Percentiles rank a stretch among this genome's conserved stretches.
Conservation (phyloP, 345 rosid genomes). For the Melastoma malabathricum region DNA sequence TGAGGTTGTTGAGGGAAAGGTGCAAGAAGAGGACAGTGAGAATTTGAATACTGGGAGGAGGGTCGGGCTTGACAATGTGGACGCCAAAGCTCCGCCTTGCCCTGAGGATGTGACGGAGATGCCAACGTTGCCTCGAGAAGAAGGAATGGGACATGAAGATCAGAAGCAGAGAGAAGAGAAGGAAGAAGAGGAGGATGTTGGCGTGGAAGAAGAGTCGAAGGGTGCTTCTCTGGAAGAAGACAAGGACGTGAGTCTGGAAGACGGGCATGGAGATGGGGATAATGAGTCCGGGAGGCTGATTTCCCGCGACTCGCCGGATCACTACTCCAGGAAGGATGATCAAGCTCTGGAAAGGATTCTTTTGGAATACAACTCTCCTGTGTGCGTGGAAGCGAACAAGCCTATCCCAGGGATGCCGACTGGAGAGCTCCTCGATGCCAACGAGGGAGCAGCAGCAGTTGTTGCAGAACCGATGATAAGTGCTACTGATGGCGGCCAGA, state of each 20-base stretch:
- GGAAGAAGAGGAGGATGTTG: background rate
- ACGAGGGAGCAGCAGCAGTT: too few species aligned
- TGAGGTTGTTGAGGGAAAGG: background rate
- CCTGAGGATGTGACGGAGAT: slow-evolving; percentile 12
- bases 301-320: slow-evolving; percentile 13
- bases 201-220: background rate
- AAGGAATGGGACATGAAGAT: background rate
- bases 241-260: accelerated
- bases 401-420: too few species aligned
- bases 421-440: too few species aligned
- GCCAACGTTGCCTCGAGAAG: background rate
- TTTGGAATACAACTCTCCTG: slow-evolving; percentile 7
- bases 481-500: too few species aligned
- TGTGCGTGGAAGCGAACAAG: background rate
- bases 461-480: too few species aligned
- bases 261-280: background rate
- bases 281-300: slow-evolving; percentile 4
- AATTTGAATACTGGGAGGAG: too few species aligned
- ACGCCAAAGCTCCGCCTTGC: background rate
- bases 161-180: background rate
- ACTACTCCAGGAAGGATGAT: slow-evolving; percentile 20
- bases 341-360: slow-evolving; percentile 12
- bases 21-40: background rate
- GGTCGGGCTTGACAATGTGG: background rate
- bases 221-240: too few species aligned